phyloP scores from a whole-genome alignment of 2,329 filamentous ascomycete species.

The Fusarium clavum region DNA sequence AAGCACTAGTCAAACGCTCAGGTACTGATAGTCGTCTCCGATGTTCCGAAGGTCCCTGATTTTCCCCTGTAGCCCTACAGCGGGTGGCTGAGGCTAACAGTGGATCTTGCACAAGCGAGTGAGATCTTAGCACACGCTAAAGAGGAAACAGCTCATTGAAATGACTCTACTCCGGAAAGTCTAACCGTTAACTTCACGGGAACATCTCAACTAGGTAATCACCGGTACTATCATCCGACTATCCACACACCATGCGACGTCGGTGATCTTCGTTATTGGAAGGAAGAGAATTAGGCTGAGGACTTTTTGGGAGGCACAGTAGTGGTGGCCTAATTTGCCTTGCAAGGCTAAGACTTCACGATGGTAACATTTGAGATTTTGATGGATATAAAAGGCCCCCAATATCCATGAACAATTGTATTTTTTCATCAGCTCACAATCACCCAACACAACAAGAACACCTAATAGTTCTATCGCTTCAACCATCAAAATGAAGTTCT shows the following conservation, averaged over 20 bases:
- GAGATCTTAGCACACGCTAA: not conserved
- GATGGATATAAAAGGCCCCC: not conserved
- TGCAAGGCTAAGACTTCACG: not conserved
- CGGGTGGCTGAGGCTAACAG: not conserved
- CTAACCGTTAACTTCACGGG: not conserved
- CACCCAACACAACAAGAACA: accelerated
- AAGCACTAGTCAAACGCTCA: accelerated
- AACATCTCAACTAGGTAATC: not conserved
- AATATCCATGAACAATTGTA: accelerated
- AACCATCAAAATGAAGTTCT: slow-evolving; percentile 1
- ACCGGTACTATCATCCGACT: not conserved
- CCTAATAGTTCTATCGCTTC: not conserved
- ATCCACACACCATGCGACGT: not conserved
- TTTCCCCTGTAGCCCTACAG: not conserved
- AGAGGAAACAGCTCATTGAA: not conserved
- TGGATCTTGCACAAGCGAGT: not conserved
- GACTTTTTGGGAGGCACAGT: not conserved
- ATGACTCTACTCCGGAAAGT: not conserved
- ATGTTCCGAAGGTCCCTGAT: no score
- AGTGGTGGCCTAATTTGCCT: slow-evolving; percentile 1
- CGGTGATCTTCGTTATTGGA: not conserved
- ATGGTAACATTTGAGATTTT: not conserved
- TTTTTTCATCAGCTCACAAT: not conserved
- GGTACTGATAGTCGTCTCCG: not conserved
- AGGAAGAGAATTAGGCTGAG: not conserved